Percentiles rank a stretch among this genome's conserved stretches.
Conservation (phyloP, 2,329 filamentous ascomycete genomes). For the Fonsecaea pugnacius region DNA sequence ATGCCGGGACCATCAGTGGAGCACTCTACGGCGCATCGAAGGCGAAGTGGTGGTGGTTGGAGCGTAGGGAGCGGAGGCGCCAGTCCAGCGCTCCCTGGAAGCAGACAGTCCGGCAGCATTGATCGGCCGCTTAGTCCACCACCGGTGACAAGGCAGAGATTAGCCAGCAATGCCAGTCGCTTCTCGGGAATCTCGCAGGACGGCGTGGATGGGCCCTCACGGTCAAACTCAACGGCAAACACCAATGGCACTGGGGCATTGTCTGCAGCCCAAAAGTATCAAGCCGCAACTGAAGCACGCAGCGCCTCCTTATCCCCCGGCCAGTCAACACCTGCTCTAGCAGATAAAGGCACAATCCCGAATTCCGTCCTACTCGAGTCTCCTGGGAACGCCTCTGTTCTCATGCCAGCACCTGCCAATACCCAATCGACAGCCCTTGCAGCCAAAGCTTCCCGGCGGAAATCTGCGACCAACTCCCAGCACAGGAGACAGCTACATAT, state of each 20-base stretch:
- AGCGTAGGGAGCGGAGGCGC: constrained; percentile 11
- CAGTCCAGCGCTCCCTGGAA: neutral
- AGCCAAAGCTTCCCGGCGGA: constrained; percentile 19
- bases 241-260: constrained; percentile 11
- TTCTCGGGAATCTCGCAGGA: constrained; percentile 17
- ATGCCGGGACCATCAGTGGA: neutral
- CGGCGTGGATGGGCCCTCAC: constrained; percentile 17
- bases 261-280: constrained; percentile 33
- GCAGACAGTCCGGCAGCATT: neutral
- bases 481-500: constrained; percentile 30
- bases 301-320: constrained; percentile 29
- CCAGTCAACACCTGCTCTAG: constrained; percentile 4
- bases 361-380: constrained; percentile 29
- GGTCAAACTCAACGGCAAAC: constrained; percentile 18
- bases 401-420: constrained; percentile 32
- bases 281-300: constrained; percentile 32
- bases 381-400: constrained; percentile 23
- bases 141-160: constrained; percentile 29
- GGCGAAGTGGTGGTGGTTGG: constrained; percentile 14
- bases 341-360: neutral
- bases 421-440: constrained; percentile 25
- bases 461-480: constrained; percentile 17
- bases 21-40: constrained; percentile 3
- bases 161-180: constrained; percentile 32
- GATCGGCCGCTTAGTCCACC: constrained; percentile 18